Percentiles rank a stretch among this genome's conserved stretches.
Evolutionary conservation across 1,284 basidiomycete genomes (phyloP).

Genomic region (Trametes versicolor): DNA sequence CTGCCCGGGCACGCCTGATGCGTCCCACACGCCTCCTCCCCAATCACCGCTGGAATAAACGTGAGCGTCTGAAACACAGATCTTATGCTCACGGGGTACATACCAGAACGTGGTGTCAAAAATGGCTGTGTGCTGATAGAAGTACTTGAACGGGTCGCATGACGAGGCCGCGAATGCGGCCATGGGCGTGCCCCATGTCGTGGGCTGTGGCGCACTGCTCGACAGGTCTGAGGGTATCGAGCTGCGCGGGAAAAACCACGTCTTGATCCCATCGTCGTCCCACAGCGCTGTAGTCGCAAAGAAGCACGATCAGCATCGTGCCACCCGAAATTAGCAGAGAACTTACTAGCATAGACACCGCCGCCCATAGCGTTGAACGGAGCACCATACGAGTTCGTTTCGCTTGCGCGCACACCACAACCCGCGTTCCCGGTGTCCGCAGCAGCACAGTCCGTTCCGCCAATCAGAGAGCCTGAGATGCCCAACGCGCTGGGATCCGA

Average conservation of each 20-base stretch:
- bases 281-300: conserved; percentile 63
- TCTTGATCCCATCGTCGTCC: conserved; percentile 73
- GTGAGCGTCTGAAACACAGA: background rate
- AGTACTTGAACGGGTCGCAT: conserved; percentile 81
- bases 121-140: conserved; percentile 77
- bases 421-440: conserved; percentile 71
- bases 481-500: conserved; percentile 58
- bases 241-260: conserved; percentile 81
- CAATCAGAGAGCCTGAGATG: conserved; percentile 68
- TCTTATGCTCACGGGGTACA: conserved; percentile 39
- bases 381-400: conserved; percentile 66
- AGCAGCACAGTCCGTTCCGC: conserved; percentile 72
- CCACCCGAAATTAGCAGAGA: no score
- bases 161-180: conserved; percentile 74
- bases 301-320: background rate
- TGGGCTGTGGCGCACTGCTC: conserved; percentile 72
- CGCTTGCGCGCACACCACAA: conserved; percentile 67
- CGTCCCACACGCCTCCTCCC: conserved; percentile 83
- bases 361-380: conserved; percentile 77
- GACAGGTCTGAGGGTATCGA: conserved; percentile 79
- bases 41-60: conserved; percentile 78
- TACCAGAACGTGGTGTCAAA: conserved; percentile 86
- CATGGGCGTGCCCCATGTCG: conserved; percentile 77
- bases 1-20: conserved; percentile 80
- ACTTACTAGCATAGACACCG: conserved; percentile 83